These are phyloP conservation scores for Candida sp. DNA, from an alignment of 1,139 yeast genomes.

Conservation along the genomic window DNA sequence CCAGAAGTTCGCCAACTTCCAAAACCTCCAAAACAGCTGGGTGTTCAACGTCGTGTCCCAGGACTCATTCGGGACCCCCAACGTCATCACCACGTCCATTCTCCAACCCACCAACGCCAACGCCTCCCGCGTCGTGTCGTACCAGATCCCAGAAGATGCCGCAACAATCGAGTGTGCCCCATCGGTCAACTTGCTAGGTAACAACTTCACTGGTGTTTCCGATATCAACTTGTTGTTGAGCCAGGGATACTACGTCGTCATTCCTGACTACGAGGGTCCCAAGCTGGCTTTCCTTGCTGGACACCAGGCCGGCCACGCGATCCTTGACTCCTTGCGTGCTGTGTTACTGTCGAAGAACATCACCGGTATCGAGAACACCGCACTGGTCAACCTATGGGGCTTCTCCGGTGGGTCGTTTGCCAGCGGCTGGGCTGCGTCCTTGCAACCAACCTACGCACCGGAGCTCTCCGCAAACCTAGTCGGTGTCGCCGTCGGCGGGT, in stretches of 20 bases:
- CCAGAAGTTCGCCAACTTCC: background rate
- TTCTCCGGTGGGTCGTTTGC: conserved; percentile 48
- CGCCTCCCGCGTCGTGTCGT: conserved; percentile 23
- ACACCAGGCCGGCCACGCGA: conserved; percentile 32
- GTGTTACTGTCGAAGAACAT: conserved; percentile 23
- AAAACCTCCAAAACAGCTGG: conserved; percentile 20
- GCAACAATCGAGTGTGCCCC: conserved; percentile 16
- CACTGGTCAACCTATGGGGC: conserved; percentile 38
- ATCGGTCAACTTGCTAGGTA: conserved; percentile 14
- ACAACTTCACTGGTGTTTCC: conserved; percentile 12
- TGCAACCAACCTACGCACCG: conserved; percentile 36
- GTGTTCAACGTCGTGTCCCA: conserved; percentile 35
- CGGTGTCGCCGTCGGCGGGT: conserved; percentile 37
- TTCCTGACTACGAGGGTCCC: conserved; percentile 39
- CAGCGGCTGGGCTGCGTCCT: conserved; percentile 39
- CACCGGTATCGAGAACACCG: conserved; percentile 32
- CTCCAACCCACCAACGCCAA: conserved; percentile 33
- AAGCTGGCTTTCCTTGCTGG: conserved; percentile 34
- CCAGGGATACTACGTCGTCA: conserved; percentile 36
- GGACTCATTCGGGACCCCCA: conserved; percentile 32
- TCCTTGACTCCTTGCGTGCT: conserved; percentile 36
- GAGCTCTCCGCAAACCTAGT: conserved; percentile 25
- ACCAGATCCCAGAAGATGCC: conserved; percentile 18
- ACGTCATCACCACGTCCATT: conserved; percentile 35
- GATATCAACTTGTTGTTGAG: conserved; percentile 21